Conservation (phyloP, 805 yeast genomes). For the Kodamaea hsintzibuensis region DNA sequence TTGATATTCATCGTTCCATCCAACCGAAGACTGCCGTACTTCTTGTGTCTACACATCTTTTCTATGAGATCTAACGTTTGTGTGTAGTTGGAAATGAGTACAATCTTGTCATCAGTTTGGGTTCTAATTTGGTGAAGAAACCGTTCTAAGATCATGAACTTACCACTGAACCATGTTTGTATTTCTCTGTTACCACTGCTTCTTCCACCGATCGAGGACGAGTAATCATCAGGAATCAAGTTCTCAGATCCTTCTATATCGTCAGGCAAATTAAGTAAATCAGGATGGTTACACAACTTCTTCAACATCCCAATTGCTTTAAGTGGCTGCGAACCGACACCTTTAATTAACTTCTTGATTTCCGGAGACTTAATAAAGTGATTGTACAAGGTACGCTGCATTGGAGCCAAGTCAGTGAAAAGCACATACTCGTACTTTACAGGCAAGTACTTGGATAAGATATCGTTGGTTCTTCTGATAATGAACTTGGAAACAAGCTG, state of each 20-base stretch:
- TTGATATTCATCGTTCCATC: constrained; percentile 93
- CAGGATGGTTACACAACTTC: constrained; percentile 94
- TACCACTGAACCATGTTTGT: constrained; percentile 83
- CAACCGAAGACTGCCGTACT: constrained; percentile 76
- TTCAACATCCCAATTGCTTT: constrained; percentile 87
- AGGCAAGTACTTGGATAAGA: constrained; percentile 89
- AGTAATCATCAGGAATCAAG: constrained; percentile 75
- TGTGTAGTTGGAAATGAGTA: constrained; percentile 90
- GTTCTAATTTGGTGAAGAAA: constrained; percentile 72
- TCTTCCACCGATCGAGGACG: constrained; percentile 54
- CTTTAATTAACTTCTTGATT: constrained; percentile 63
- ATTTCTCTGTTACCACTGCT: constrained; percentile 55
- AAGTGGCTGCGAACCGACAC: constrained; percentile 77
- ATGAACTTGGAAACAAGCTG: constrained; percentile 83
- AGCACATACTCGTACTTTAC: constrained; percentile 96
- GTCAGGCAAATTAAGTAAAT: constrained; percentile 68
- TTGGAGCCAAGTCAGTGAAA: constrained; percentile 79
- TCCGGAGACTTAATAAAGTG: constrained; percentile 80
- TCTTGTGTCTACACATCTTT: constrained; percentile 70
- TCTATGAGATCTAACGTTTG: constrained; percentile 92
- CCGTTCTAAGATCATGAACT: constrained; percentile 80
- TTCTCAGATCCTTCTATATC: constrained; percentile 72
- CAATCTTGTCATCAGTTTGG: constrained; percentile 93
- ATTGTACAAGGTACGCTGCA: constrained; percentile 71
- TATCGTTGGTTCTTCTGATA: constrained; percentile 93